phyloP scores from a whole-genome alignment of 2,329 filamentous ascomycete species.

The Ophidiomyces ophidiicola region DNA sequence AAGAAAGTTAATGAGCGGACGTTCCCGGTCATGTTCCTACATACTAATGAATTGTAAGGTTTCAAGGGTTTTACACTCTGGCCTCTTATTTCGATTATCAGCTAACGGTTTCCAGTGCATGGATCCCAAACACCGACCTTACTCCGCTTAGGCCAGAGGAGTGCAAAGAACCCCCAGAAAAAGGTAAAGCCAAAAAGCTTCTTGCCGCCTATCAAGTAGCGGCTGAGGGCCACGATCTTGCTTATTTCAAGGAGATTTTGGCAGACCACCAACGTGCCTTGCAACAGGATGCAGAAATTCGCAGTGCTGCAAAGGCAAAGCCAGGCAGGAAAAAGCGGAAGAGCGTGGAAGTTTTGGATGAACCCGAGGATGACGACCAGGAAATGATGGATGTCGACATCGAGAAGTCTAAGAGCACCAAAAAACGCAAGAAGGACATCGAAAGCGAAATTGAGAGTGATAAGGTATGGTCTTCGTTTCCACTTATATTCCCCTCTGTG shows the following conservation, averaged over 20 bases:
- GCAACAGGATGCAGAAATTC: constrained; percentile 47
- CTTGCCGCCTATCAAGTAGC: constrained; percentile 70
- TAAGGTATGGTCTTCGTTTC: constrained; percentile 42
- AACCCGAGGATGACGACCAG: constrained; percentile 45
- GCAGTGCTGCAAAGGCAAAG: constrained; percentile 53
- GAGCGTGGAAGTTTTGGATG: constrained; percentile 37
- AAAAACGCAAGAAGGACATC: constrained; percentile 72
- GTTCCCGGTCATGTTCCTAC: constrained; percentile 89
- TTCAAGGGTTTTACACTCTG: not conserved
- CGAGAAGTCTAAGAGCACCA: constrained; percentile 53
- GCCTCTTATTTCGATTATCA: not conserved
- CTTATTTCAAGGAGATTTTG: constrained; percentile 74
- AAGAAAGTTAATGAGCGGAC: constrained; percentile 75
- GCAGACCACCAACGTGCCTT: constrained; percentile 45
- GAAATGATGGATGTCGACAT: constrained; percentile 39
- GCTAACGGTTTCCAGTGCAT: constrained; percentile 50
- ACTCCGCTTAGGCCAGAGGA: constrained; percentile 62
- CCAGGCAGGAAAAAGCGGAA: constrained; percentile 41
- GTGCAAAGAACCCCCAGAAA: constrained; percentile 54
- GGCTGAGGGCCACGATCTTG: constrained; percentile 61
- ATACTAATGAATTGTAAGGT: constrained; percentile 91
- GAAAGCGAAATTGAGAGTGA: constrained; percentile 58
- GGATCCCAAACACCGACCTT: constrained; percentile 77
- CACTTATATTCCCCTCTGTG: constrained; percentile 4
- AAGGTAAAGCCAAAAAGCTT: constrained; percentile 68